Percentiles rank a stretch among this genome's conserved stretches.
Evolutionary conservation across 768 basidiomycete species (phyloP).

Genomic region (Pleurotus platypus): DNA sequence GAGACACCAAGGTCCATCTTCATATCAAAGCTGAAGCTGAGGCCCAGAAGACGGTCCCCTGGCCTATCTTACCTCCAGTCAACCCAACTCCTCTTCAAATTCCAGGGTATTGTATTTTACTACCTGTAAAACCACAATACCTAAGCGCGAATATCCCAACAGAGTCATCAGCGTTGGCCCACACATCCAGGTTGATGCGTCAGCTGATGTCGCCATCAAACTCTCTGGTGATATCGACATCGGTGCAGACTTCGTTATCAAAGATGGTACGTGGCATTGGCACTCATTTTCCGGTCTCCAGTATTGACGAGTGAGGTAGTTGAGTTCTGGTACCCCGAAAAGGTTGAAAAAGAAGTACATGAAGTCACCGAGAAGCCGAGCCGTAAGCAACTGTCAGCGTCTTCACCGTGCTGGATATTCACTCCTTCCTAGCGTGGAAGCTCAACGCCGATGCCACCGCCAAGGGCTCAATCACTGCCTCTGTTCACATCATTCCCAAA

Average conservation of each 20-base stretch:
- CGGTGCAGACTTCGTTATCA: background rate
- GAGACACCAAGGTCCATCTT: background rate
- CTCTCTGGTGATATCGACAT: background rate
- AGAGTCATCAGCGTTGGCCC: background rate
- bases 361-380: background rate
- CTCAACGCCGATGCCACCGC: constrained; percentile 4
- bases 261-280: background rate
- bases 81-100: constrained; percentile 6
- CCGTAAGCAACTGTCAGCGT: background rate
- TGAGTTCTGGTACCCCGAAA: constrained; percentile 6
- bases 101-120: background rate
- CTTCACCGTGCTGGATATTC: background rate
- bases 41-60: background rate
- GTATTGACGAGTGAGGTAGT: background rate
- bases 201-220: background rate
- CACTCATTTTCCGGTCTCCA: background rate
- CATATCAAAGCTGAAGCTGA: constrained; percentile 3
- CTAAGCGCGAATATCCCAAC: background rate
- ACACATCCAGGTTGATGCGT: background rate
- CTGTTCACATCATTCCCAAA: constrained; percentile 1
- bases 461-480: background rate
- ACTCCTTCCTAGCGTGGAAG: background rate
- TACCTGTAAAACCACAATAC: no score
- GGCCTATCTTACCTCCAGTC: background rate
- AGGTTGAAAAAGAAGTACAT: background rate